Conservation (phyloP, 2,329 filamentous ascomycete genomes). For the Neobulgaria alba region DNA sequence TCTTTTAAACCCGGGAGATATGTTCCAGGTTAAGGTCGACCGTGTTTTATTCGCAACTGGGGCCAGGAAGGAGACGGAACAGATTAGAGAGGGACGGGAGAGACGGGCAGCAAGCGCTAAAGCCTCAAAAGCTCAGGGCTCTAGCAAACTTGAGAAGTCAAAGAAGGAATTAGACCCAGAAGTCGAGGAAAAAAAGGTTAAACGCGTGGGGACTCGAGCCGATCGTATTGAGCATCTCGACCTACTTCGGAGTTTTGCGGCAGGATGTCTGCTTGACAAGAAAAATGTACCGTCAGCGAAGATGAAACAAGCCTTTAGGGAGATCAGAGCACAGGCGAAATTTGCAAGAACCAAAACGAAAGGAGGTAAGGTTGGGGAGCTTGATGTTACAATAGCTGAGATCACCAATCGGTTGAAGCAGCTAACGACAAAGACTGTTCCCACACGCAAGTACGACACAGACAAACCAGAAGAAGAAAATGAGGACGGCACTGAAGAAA, state of each 20-base stretch:
- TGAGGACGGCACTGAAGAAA: neutral
- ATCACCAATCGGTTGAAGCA: neutral
- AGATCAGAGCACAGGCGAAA: neutral
- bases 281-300: neutral
- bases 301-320: neutral
- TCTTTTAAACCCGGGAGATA: constrained; percentile 89
- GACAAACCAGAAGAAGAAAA: neutral
- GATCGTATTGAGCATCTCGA: neutral
- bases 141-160: neutral
- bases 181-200: neutral
- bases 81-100: constrained; percentile 18
- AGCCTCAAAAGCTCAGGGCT: neutral
- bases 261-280: neutral
- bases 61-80: constrained; percentile 46
- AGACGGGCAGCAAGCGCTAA: constrained; percentile 4
- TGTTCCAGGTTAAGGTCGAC: constrained; percentile 92
- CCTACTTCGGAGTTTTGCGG: neutral
- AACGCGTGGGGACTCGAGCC: neutral
- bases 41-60: constrained; percentile 85
- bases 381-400: neutral
- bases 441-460: neutral
- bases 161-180: neutral
- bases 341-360: neutral
- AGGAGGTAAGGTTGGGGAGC: neutral
- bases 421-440: neutral